Evolutionary conservation across 2,329 filamentous ascomycete genomes (phyloP).

Genomic region (Monilinia aucupariae): DNA sequence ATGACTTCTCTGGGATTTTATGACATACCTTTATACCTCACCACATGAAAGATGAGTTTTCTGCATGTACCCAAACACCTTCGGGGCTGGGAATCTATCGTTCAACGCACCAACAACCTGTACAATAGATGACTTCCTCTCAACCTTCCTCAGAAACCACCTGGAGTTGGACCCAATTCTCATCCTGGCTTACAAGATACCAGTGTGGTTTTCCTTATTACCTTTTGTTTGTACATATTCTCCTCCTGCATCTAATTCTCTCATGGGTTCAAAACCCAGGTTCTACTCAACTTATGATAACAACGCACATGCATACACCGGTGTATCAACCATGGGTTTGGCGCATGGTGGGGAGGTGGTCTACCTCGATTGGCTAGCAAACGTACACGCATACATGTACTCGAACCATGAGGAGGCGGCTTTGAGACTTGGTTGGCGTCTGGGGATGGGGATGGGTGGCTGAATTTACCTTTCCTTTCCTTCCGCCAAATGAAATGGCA

Average conservation of each 20-base stretch:
- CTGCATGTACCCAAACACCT: background rate
- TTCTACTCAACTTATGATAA: background rate
- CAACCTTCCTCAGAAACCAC: background rate
- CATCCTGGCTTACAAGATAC: background rate
- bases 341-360: background rate
- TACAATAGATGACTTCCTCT: background rate
- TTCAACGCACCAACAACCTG: background rate
- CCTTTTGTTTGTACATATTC: background rate
- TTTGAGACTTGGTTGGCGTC: background rate
- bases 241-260: background rate
- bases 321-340: background rate
- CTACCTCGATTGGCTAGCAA: background rate
- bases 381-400: conserved; percentile 9
- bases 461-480: background rate
- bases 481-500: background rate
- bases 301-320: background rate
- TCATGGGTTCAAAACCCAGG: background rate
- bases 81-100: background rate
- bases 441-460: background rate
- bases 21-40: background rate
- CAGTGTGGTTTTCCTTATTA: background rate
- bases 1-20: background rate
- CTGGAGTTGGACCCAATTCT: background rate
- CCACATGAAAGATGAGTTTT: too few species aligned
- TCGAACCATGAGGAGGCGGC: background rate